Percentiles rank a stretch among this genome's conserved stretches.
These are phyloP conservation scores for Austroboletus rostrupii DNA, from an alignment of 1,284 basidiomycete species.

Conservation along the genomic window DNA sequence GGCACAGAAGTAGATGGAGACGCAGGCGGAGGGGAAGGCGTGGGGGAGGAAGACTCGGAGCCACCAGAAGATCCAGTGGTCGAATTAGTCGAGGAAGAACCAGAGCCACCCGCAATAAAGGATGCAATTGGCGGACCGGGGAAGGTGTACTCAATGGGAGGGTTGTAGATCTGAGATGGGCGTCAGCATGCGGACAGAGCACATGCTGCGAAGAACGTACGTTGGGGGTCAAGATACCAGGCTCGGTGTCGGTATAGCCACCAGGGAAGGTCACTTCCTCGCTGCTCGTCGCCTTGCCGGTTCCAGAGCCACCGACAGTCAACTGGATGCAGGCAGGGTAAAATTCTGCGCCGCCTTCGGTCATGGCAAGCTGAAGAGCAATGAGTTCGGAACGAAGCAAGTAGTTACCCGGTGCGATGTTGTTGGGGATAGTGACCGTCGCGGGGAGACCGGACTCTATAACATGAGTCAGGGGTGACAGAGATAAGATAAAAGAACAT, in stretches of 20 bases:
- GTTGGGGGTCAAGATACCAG: constrained; percentile 52
- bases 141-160: constrained; percentile 31
- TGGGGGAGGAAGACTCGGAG: constrained; percentile 10
- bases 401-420: constrained; percentile 60
- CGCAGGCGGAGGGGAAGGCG: constrained; percentile 1
- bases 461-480: neutral
- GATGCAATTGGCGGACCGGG: constrained; percentile 35
- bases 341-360: constrained; percentile 62
- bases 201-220: constrained; percentile 23
- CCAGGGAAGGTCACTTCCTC: constrained; percentile 63
- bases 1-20: constrained; percentile 6
- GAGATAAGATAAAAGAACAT: neutral
- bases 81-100: neutral
- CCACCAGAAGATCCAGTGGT: constrained; percentile 9
- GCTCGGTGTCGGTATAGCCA: constrained; percentile 56
- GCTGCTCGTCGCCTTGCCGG: constrained; percentile 37
- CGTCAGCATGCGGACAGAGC: neutral
- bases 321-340: constrained; percentile 67
- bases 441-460: constrained; percentile 38
- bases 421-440: constrained; percentile 48
- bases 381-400: constrained; percentile 72
- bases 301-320: constrained; percentile 48
- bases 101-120: constrained; percentile 12
- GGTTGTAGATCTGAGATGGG: constrained; percentile 30
- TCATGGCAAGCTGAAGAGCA: constrained; percentile 54